phyloP scores from a whole-genome alignment of 192 early-diverging fungal species.

The Endogone sp. region DNA sequence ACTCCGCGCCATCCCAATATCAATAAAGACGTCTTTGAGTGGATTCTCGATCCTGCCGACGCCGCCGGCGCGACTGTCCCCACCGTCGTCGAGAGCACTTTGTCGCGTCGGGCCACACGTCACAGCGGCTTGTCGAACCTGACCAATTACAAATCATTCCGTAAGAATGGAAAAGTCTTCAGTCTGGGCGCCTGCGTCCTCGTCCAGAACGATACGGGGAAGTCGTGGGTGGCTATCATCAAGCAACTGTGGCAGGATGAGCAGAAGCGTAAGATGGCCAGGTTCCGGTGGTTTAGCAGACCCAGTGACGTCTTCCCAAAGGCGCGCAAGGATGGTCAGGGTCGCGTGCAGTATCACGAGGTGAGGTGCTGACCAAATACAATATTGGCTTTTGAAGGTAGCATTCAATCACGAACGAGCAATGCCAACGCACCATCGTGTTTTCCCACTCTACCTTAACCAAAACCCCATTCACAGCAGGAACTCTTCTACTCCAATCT shows the following conservation, averaged over 20 bases:
- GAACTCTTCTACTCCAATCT: constrained; percentile 43
- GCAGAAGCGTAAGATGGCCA: constrained; percentile 33
- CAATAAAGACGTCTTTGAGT: background rate
- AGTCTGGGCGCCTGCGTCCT: constrained; percentile 32
- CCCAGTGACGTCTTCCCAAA: constrained; percentile 30
- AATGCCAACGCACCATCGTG: too few relatives aligned
- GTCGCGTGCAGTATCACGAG: constrained; percentile 21
- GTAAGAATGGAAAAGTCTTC: constrained; percentile 33
- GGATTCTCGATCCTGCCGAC: background rate
- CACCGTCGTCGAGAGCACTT: background rate
- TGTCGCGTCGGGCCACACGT: constrained; percentile 48
- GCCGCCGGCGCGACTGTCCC: background rate
- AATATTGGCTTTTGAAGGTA: background rate
- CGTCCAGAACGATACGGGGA: constrained; percentile 26
- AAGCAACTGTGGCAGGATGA: constrained; percentile 55
- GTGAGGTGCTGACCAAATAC: constrained; percentile 10
- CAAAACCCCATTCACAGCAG: constrained; percentile 21
- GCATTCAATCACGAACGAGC: too few relatives aligned
- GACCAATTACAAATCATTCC: constrained; percentile 40
- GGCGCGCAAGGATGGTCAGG: constrained; percentile 23
- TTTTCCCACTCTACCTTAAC: too few relatives aligned
- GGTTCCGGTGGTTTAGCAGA: constrained; percentile 55
- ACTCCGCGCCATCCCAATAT: background rate
- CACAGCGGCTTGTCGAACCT: constrained; percentile 54
- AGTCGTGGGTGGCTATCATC: constrained; percentile 48